Evolutionary conservation across 257 asterid genomes (phyloP).

Genomic region (Solanum bukasovii): DNA sequence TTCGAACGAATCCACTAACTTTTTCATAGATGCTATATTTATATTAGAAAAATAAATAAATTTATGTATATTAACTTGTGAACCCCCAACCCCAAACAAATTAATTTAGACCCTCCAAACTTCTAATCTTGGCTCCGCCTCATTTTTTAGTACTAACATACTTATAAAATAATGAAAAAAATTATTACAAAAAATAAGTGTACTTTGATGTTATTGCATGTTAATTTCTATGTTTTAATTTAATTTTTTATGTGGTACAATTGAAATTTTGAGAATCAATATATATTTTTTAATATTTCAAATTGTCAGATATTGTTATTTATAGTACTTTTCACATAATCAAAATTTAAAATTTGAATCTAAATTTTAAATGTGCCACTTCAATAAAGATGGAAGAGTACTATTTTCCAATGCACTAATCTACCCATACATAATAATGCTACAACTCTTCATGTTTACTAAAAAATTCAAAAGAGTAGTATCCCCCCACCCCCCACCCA

Average conservation of each 20-base stretch:
- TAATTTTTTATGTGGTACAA: background rate
- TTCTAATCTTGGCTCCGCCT: rapidly evolving
- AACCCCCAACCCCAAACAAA: rapidly evolving
- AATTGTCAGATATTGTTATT: too few species aligned
- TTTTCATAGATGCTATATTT: too few species aligned
- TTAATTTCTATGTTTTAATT: too few species aligned
- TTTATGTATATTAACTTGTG: too few species aligned
- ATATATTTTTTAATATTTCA: too few species aligned
- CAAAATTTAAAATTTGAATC: too few species aligned
- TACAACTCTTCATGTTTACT: background rate
- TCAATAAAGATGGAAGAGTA: background rate
- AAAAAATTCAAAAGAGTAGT: background rate
- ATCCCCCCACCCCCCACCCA: too few species aligned
- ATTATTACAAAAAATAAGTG: background rate
- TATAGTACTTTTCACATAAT: too few species aligned
- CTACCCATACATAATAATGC: background rate
- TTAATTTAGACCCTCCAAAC: too few species aligned
- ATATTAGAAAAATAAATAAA: too few species aligned
- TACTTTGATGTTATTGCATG: background rate
- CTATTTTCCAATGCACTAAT: background rate
- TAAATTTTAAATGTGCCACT: too few species aligned
- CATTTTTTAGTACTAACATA: background rate
- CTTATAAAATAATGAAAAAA: background rate
- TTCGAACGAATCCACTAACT: rapidly evolving
- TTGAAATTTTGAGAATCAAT: background rate